These are phyloP conservation scores for Epichloe sibirici DNA, from an alignment of 2,329 filamentous ascomycete genomes.

Conservation along the genomic window DNA sequence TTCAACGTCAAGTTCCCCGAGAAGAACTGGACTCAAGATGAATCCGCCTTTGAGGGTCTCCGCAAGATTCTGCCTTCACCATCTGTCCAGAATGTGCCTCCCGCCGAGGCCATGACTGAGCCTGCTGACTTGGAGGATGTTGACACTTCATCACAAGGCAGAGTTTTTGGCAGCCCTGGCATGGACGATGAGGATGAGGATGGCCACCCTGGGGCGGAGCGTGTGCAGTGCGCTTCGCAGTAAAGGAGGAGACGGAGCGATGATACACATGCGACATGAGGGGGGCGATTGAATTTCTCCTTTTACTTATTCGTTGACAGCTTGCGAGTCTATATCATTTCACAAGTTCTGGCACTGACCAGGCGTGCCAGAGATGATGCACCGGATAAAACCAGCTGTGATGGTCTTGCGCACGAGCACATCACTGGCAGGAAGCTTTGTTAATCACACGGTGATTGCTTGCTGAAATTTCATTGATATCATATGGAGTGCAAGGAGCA, in stretches of 20 bases:
- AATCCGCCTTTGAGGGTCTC: constrained; percentile 63
- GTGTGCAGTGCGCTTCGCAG: constrained; percentile 80
- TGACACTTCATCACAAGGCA: constrained; percentile 52
- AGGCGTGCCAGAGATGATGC: constrained; percentile 4
- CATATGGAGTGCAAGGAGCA: constrained; percentile 2
- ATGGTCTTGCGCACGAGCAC: constrained; percentile 2
- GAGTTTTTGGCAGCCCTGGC: constrained; percentile 53
- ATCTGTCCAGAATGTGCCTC: constrained; percentile 50
- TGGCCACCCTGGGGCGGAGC: constrained; percentile 63
- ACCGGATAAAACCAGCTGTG: constrained; percentile 10
- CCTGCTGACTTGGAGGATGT: constrained; percentile 78
- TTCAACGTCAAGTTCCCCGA: constrained; percentile 97
- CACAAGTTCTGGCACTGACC: not conserved
- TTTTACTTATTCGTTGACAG: not conserved
- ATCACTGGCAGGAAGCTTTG: constrained; percentile 6
- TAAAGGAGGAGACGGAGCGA: constrained; percentile 35
- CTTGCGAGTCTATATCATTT: not conserved
- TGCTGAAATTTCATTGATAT: constrained; percentile 12
- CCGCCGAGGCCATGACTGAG: constrained; percentile 81
- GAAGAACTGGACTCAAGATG: constrained; percentile 54
- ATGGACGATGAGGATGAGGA: constrained; percentile 66
- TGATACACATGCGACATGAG: not conserved
- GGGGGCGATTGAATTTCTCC: not conserved
- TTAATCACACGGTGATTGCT: constrained; percentile 5
- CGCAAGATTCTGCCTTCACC: constrained; percentile 74